phyloP scores from a whole-genome alignment of 2,329 filamentous ascomycete species.

The Penicillium sp. region DNA sequence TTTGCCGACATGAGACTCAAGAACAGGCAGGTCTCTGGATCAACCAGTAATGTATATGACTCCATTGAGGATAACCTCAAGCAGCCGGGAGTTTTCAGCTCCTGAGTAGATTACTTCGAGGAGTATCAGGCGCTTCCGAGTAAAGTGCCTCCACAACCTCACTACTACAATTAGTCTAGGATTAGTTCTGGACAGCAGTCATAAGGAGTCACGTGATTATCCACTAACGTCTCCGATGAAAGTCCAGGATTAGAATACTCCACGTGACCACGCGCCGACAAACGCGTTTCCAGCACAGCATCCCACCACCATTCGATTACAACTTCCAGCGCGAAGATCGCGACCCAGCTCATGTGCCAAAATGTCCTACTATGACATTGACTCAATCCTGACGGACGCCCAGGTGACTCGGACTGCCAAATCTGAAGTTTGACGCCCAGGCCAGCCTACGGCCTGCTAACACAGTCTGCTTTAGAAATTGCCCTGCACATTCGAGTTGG shows the following conservation, averaged over 20 bases:
- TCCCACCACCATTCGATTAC: background rate
- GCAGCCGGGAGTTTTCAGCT: too few relatives aligned
- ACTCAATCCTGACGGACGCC: conserved; percentile 50
- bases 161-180: background rate
- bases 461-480: conserved; percentile 67
- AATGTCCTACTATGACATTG: conserved; percentile 52
- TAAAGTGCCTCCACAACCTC: background rate
- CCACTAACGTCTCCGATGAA: background rate
- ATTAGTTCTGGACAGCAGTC: too few relatives aligned
- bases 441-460: conserved; percentile 13
- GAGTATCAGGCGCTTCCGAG: too few relatives aligned
- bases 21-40: too few relatives aligned
- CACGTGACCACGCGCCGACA: conserved; percentile 20
- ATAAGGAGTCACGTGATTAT: background rate
- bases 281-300: conserved; percentile 11
- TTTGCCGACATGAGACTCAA: too few relatives aligned
- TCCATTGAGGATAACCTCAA: too few relatives aligned
- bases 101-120: too few relatives aligned
- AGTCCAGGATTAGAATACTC: too few relatives aligned
- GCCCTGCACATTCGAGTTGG: conserved; percentile 90
- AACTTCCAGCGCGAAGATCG: conserved; percentile 1
- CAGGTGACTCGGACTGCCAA: conserved; percentile 33
- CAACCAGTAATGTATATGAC: too few relatives aligned
- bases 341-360: conserved; percentile 14
- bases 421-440: background rate